phyloP scores from a whole-genome alignment of 129 eudicot species.

The Helichrysum umbraculigerum region DNA sequence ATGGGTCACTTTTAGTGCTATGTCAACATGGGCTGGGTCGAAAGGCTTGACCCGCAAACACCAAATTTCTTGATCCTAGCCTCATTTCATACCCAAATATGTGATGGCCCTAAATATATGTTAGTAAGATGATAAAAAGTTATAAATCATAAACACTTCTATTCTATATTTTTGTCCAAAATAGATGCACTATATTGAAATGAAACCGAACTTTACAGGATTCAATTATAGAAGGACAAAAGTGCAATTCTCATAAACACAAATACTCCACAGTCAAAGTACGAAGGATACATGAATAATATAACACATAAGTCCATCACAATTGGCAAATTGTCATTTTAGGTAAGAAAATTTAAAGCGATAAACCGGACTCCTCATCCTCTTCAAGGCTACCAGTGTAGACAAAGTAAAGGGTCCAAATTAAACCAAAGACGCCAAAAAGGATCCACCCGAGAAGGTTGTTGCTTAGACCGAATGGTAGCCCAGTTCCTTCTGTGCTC shows the following conservation, averaged over 20 bases:
- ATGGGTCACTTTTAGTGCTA: background rate
- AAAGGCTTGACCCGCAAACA: background rate
- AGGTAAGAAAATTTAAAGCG: conserved; percentile 49
- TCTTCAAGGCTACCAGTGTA: conserved; percentile 75
- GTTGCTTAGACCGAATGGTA: conserved; percentile 91
- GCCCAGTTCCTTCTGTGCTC: conserved; percentile 99
- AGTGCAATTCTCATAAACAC: conserved; percentile 38
- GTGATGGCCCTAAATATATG: background rate
- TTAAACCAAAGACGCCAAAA: conserved; percentile 74
- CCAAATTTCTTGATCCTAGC: background rate
- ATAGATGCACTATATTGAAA: background rate
- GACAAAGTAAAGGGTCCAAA: conserved; percentile 72
- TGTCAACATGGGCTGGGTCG: background rate
- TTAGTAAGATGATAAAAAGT: background rate
- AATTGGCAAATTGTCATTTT: conserved; percentile 25
- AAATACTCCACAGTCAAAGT: conserved; percentile 27
- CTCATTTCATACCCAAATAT: background rate
- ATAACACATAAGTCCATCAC: conserved; percentile 46
- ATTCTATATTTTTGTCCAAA: conserved; percentile 1
- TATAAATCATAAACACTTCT: background rate
- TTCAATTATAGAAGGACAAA: conserved; percentile 31
- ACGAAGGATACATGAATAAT: conserved; percentile 29
- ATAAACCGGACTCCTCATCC: conserved; percentile 95
- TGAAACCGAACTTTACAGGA: conserved; percentile 13
- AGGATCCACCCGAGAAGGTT: conserved; percentile 96